These are phyloP conservation scores for Leptographium galeiforme DNA, from an alignment of 2,329 filamentous ascomycete genomes.

Conservation along the genomic window DNA sequence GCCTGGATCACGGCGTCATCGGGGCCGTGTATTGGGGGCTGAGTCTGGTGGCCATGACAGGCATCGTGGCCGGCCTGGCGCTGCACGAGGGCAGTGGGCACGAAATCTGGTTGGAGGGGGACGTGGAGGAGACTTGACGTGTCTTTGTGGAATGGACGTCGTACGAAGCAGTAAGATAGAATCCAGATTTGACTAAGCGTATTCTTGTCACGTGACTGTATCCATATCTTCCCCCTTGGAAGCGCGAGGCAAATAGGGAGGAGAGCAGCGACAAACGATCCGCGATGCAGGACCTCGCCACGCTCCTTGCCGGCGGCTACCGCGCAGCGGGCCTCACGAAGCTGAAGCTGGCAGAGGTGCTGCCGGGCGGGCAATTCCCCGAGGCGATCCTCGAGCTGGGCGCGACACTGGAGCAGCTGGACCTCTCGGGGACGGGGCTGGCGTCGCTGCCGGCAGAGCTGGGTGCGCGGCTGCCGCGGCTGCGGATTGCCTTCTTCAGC, in stretches of 20 bases:
- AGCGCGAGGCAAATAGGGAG: no score
- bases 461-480: constrained; percentile 22
- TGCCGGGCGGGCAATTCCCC: constrained; percentile 21
- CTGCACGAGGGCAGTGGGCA: constrained; percentile 50
- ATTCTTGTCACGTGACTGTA: no score
- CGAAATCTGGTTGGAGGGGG: constrained; percentile 50
- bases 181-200: no score
- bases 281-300: constrained; percentile 19
- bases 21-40: constrained; percentile 47
- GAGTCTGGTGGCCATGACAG: constrained; percentile 33
- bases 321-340: constrained; percentile 15
- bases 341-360: constrained; percentile 21
- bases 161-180: no score
- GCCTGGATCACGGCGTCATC: constrained; percentile 41
- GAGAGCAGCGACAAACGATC: no score
- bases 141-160: no score
- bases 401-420: constrained; percentile 28
- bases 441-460: constrained; percentile 26
- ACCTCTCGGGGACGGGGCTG: constrained; percentile 32
- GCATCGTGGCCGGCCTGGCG: constrained; percentile 33
- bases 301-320: constrained; percentile 20
- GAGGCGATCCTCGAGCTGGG: constrained; percentile 26
- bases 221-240: no score
- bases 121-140: constrained; percentile 32
- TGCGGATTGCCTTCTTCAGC: constrained; percentile 33